phyloP scores from a whole-genome alignment of 495 filamentous ascomycete genomes.

The Cercophora sp. region DNA sequence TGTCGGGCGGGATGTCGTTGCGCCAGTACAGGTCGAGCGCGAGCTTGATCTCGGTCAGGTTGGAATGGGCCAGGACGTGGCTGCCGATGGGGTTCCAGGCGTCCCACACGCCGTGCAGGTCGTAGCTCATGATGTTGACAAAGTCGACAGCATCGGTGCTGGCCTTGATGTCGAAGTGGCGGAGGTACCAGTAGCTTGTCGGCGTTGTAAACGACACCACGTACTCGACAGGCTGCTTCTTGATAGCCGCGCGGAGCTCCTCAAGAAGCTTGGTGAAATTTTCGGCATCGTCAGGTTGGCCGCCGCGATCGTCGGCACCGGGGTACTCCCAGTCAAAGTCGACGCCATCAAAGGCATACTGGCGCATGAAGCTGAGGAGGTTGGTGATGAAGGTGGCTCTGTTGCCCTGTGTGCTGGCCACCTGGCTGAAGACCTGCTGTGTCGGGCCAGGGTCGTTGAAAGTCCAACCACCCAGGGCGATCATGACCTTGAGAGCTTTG shows the following conservation, averaged over 20 bases:
- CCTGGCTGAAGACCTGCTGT: conserved; percentile 26
- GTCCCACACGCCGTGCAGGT: conserved; percentile 38
- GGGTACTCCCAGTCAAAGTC: conserved; percentile 52
- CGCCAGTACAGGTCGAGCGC: conserved; percentile 50
- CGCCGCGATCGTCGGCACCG: conserved; percentile 42
- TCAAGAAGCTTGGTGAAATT: conserved; percentile 42
- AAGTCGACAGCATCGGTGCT: conserved; percentile 42
- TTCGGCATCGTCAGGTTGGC: conserved; percentile 31
- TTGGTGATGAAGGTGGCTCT: conserved; percentile 39
- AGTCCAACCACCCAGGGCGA: conserved; percentile 45
- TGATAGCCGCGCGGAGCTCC: conserved; percentile 26
- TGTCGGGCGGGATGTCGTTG: conserved; percentile 36
- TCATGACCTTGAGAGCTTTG: conserved; percentile 28
- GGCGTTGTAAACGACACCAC: conserved; percentile 43
- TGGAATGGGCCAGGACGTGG: conserved; percentile 45
- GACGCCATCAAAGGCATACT: conserved; percentile 51
- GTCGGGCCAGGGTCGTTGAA: conserved; percentile 34
- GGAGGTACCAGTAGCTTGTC: conserved; percentile 52
- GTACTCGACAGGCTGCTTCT: conserved; percentile 20
- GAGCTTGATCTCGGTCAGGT: conserved; percentile 53
- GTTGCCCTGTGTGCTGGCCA: conserved; percentile 11
- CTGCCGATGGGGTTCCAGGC: conserved; percentile 24
- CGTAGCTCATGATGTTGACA: conserved; percentile 56
- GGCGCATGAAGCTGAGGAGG: conserved; percentile 39
- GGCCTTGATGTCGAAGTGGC: conserved; percentile 42